A percentile compares a stretch with the other conserved stretches of the same genome.
Evolutionary conservation across 495 filamentous ascomycete species (phyloP).

Genomic region (Eremomyces bilateralis): DNA sequence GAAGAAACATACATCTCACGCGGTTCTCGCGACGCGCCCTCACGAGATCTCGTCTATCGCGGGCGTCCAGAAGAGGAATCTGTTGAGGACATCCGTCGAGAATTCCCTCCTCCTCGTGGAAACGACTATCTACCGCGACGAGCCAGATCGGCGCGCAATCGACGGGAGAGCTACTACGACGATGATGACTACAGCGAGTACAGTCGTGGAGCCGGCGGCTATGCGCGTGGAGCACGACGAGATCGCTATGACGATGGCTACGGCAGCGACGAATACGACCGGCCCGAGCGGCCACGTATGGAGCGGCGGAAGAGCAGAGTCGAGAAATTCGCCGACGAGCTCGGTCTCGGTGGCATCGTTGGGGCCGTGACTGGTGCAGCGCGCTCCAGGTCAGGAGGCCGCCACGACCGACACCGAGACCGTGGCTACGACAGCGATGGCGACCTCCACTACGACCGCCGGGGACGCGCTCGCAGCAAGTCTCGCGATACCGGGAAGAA

Average conservation of each 20-base stretch:
- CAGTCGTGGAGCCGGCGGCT: slow-evolving; percentile 4
- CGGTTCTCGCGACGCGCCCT: slow-evolving; percentile 16
- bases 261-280: slow-evolving; percentile 14
- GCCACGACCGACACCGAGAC: slow-evolving; percentile 31
- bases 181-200: slow-evolving; percentile 12
- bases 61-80: slow-evolving; percentile 20
- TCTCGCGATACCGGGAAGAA: slow-evolving; percentile 35
- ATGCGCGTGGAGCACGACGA: slow-evolving; percentile 10
- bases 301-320: slow-evolving; percentile 22
- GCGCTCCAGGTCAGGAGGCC: slow-evolving; percentile 16
- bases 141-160: slow-evolving; percentile 12
- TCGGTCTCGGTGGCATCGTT: slow-evolving; percentile 20
- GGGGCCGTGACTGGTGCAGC: slow-evolving; percentile 16
- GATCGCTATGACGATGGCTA: slow-evolving; percentile 15
- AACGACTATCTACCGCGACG: slow-evolving; percentile 17
- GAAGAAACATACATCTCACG: slow-evolving; percentile 23
- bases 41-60: slow-evolving; percentile 20
- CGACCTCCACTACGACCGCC: slow-evolving; percentile 16
- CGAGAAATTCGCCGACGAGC: slow-evolving; percentile 16
- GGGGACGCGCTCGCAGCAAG: slow-evolving; percentile 20
- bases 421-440: slow-evolving; percentile 22
- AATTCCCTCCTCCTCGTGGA: slow-evolving; percentile 21
- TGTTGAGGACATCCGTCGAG: slow-evolving; percentile 22
- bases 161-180: slow-evolving; percentile 11
- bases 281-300: slow-evolving; percentile 9